Evolutionary conservation across 2,329 filamentous ascomycete genomes (phyloP).

Genomic region (Fusarium sp.): DNA sequence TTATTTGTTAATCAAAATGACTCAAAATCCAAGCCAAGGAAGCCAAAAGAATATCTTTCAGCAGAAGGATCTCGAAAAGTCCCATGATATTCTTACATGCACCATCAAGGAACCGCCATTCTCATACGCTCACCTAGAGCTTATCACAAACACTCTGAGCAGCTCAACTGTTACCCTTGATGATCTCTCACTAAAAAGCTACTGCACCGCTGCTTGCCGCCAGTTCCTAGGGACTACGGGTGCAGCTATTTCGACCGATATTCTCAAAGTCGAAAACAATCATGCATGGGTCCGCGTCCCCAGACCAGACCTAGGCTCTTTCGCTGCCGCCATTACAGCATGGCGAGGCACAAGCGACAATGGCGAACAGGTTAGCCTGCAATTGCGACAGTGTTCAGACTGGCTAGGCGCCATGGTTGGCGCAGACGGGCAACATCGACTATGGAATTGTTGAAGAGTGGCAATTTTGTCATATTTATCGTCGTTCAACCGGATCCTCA

Average conservation of each 20-base stretch:
- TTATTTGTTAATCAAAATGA: slow-evolving; percentile 34
- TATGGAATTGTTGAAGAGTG: slow-evolving; percentile 62
- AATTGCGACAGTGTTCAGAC: slow-evolving; percentile 70
- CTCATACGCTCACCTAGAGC: slow-evolving; percentile 69
- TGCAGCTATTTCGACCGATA: slow-evolving; percentile 75
- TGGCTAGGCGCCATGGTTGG: slow-evolving; percentile 73
- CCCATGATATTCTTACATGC: slow-evolving; percentile 63
- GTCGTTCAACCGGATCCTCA: slow-evolving; percentile 37
- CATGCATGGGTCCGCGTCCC: slow-evolving; percentile 76
- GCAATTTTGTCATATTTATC: slow-evolving; percentile 29
- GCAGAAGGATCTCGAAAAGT: slow-evolving; percentile 54
- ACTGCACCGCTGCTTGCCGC: slow-evolving; percentile 72
- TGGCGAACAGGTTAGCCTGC: slow-evolving; percentile 63
- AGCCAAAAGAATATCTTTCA: slow-evolving; percentile 49
- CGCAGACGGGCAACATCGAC: slow-evolving; percentile 55
- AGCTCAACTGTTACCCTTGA: slow-evolving; percentile 61
- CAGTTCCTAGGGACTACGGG: slow-evolving; percentile 80
- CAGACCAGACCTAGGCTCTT: slow-evolving; percentile 68
- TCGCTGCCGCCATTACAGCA: slow-evolving; percentile 75
- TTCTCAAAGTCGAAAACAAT: slow-evolving; percentile 70
- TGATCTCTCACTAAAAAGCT: slow-evolving; percentile 71
- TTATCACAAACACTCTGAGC: slow-evolving; percentile 53
- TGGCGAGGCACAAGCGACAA: slow-evolving; percentile 67
- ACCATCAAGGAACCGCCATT: slow-evolving; percentile 66
- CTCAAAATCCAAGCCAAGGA: slow-evolving; percentile 33